phyloP scores from a whole-genome alignment of 2,329 filamentous ascomycete species.

The Pseudogymnoascus sp. region DNA sequence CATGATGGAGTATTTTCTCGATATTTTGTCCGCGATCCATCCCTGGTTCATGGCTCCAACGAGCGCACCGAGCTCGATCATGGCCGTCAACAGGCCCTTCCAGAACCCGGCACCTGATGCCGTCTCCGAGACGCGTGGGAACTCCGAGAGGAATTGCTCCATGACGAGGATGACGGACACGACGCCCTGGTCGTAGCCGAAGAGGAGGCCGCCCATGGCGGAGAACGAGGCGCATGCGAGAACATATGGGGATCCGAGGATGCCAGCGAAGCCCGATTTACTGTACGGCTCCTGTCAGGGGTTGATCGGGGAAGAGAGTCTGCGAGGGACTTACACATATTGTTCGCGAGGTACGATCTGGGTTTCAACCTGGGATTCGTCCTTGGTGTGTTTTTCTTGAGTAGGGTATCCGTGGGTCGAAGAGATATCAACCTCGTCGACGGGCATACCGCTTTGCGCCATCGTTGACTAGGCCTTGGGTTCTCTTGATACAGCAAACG shows the following conservation, averaged over 20 bases:
- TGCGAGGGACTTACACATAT: background rate
- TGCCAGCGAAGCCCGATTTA: conserved; percentile 26
- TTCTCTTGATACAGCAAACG: background rate
- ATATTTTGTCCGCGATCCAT: conserved; percentile 45
- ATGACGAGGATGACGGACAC: conserved; percentile 34
- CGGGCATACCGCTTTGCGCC: conserved; percentile 4
- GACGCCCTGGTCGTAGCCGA: conserved; percentile 37
- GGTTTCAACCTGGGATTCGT: background rate
- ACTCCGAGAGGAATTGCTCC: conserved; percentile 29
- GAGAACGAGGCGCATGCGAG: conserved; percentile 29
- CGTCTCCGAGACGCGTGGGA: conserved; percentile 28
- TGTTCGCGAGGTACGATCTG: background rate
- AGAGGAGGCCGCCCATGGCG: conserved; percentile 35
- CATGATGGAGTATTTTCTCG: conserved; percentile 44
- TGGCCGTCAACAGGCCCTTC: conserved; percentile 39
- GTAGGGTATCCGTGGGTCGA: background rate
- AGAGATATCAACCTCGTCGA: background rate
- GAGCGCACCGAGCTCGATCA: conserved; percentile 47
- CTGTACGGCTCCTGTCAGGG: background rate
- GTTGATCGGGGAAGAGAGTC: background rate
- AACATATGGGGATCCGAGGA: conserved; percentile 29
- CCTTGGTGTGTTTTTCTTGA: background rate
- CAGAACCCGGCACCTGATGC: conserved; percentile 24
- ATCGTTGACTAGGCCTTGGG: conserved; percentile 8
- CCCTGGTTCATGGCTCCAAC: conserved; percentile 37